Percentiles rank a stretch among this genome's conserved stretches.
Conservation (phyloP, 768 basidiomycete genomes). For the Agaricus sinodeliciosus region DNA sequence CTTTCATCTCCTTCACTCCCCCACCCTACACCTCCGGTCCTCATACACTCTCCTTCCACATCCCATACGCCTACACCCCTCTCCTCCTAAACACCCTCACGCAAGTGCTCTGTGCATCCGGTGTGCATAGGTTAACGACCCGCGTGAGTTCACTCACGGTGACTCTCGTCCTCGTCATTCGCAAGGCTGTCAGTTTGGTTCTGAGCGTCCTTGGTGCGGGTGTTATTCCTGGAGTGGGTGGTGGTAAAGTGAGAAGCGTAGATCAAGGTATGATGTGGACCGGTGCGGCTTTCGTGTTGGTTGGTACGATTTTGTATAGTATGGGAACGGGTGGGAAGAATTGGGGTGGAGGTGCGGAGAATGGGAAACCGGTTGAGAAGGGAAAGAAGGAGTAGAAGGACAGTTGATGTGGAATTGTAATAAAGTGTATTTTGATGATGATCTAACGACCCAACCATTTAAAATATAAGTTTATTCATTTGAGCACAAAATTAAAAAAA, state of each 20-base stretch:
- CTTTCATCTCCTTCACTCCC: neutral
- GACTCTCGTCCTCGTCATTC: slow-evolving; percentile 72
- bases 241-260: slow-evolving; percentile 12
- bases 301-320: slow-evolving; percentile 69
- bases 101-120: slow-evolving; percentile 78
- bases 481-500: too few relatives aligned
- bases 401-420: neutral
- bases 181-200: slow-evolving; percentile 73
- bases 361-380: slow-evolving; percentile 19
- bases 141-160: slow-evolving; percentile 71
- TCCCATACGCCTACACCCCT: slow-evolving; percentile 58
- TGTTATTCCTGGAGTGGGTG: slow-evolving; percentile 14
- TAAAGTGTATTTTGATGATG: too few relatives aligned
- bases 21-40: slow-evolving; percentile 21
- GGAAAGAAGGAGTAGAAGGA: slow-evolving; percentile 11
- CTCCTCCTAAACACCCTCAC: slow-evolving; percentile 76
- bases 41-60: slow-evolving; percentile 26
- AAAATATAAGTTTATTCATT: too few relatives aligned
- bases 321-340: slow-evolving; percentile 26
- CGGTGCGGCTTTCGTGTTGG: slow-evolving; percentile 61
- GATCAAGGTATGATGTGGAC: slow-evolving; percentile 52
- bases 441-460: too few relatives aligned
- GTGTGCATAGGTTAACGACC: slow-evolving; percentile 81
- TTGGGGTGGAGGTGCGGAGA: neutral
- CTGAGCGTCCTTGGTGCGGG: slow-evolving; percentile 55